Evolutionary conservation across 1,284 basidiomycete genomes (phyloP).

Genomic region (Heterobasidion irregulare): DNA sequence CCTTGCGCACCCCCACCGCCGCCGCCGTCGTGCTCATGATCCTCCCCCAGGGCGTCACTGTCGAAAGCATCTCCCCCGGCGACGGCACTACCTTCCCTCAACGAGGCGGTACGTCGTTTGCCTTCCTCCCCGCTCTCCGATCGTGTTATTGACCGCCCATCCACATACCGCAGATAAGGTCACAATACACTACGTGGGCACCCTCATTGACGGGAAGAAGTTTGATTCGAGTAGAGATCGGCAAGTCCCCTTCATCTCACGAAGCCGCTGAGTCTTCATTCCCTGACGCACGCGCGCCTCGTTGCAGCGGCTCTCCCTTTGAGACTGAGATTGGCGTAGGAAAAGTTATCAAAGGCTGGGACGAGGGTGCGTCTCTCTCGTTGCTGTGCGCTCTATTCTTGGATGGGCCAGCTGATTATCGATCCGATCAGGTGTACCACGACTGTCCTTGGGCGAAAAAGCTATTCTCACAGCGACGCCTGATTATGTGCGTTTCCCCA

Average conservation of each 20-base stretch:
- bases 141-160: neutral
- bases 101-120: slow-evolving; percentile 32
- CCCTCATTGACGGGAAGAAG: slow-evolving; percentile 44
- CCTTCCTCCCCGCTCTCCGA: slow-evolving; percentile 7
- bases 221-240: slow-evolving; percentile 74
- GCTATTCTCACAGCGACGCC: slow-evolving; percentile 60
- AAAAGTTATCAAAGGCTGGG: slow-evolving; percentile 86
- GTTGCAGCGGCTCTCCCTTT: slow-evolving; percentile 50
- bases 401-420: neutral
- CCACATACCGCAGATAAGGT: slow-evolving; percentile 33
- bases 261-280: neutral
- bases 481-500: slow-evolving; percentile 49
- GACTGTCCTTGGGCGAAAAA: slow-evolving; percentile 74
- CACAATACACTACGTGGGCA: slow-evolving; percentile 71
- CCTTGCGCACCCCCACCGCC: neutral
- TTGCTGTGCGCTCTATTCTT: slow-evolving; percentile 1
- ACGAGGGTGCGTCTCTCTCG: slow-evolving; percentile 58
- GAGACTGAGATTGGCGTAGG: slow-evolving; percentile 71
- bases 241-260: slow-evolving; percentile 15
- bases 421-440: slow-evolving; percentile 49
- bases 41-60: slow-evolving; percentile 30
- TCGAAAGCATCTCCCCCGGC: slow-evolving; percentile 32
- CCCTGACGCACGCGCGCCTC: neutral
- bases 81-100: slow-evolving; percentile 38
- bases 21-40: neutral